Percentiles rank a stretch among this genome's conserved stretches.
These are phyloP conservation scores for Solanum dulcamara DNA, from an alignment of 257 asterid genomes.

Conservation along the genomic window DNA sequence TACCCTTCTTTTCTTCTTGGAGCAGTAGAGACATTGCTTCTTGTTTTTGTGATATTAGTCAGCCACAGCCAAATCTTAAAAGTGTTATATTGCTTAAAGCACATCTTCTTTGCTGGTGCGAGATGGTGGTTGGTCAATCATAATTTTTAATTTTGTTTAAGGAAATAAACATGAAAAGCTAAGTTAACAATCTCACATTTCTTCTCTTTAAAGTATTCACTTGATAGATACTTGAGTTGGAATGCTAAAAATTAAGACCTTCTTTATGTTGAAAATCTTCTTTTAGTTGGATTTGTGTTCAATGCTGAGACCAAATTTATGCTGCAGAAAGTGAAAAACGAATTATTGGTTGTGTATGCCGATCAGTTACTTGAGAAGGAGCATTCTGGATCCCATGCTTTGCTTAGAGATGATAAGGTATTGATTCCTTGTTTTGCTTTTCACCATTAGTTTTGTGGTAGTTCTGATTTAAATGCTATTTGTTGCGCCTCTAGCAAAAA, in stretches of 20 bases:
- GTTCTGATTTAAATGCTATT: neutral
- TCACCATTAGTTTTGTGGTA: neutral
- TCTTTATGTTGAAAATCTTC: neutral
- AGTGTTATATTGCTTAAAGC: neutral
- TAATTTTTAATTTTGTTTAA: neutral
- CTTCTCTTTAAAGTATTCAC: neutral
- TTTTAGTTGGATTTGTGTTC: neutral
- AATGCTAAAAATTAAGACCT: neutral
- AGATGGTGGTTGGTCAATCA: neutral
- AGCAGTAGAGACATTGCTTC: neutral
- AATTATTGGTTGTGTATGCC: conserved; percentile 23
- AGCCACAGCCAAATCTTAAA: neutral
- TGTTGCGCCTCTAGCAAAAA: too few relatives aligned
- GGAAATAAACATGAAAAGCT: neutral
- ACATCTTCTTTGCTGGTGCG: neutral
- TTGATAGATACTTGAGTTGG: neutral
- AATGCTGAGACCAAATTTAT: neutral
- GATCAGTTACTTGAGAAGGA: conserved; percentile 41
- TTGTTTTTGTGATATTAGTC: neutral
- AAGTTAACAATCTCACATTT: neutral
- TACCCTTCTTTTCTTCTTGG: neutral
- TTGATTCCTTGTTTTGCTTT: neutral
- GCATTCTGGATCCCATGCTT: conserved; percentile 34
- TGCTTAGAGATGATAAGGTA: conserved; percentile 48
- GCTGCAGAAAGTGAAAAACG: conserved; percentile 22